phyloP scores from a whole-genome alignment of 225 moss, liverwort and hornwort species.

The Physcomitrellopsis africana region DNA sequence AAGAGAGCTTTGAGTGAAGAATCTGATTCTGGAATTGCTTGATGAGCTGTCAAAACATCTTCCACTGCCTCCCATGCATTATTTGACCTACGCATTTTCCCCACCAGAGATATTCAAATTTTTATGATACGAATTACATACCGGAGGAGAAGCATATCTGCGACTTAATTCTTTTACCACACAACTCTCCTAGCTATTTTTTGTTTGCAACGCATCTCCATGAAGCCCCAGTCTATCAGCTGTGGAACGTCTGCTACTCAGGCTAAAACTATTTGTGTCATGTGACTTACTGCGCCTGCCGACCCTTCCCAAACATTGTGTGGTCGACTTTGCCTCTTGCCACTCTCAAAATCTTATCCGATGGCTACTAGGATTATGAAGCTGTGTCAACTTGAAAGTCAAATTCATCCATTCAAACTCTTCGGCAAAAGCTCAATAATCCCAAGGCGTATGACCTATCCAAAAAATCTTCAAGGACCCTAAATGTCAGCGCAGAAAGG shows the following conservation, averaged over 20 bases:
- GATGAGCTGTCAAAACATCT: constrained; percentile 59
- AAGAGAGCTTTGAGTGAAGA: constrained; percentile 71
- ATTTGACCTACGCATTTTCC: constrained; percentile 54
- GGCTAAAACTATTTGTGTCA: too few species aligned
- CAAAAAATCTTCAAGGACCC: neutral
- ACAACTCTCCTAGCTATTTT: neutral
- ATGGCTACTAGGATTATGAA: neutral
- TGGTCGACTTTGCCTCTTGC: neutral
- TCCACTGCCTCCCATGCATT: constrained; percentile 68
- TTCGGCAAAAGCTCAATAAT: constrained; percentile 5
- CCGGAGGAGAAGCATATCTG: neutral
- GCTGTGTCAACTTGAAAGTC: neutral
- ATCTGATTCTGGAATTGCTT: constrained; percentile 56
- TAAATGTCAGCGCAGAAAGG: constrained; percentile 27
- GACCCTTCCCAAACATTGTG: neutral
- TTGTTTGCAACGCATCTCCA: constrained; percentile 3
- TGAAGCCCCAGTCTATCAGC: too few species aligned
- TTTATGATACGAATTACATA: constrained; percentile 6
- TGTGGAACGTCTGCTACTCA: too few species aligned
- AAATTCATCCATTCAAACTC: neutral
- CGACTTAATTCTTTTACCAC: neutral
- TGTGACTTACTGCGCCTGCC: too few species aligned
- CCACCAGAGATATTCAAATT: constrained; percentile 11
- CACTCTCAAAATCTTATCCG: neutral
- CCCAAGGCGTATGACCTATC: constrained; percentile 4